A percentile compares a stretch with the other conserved stretches of the same genome.
These are phyloP conservation scores for Arbutus unedo DNA, from an alignment of 148 eudicot species.

Conservation along the genomic window DNA sequence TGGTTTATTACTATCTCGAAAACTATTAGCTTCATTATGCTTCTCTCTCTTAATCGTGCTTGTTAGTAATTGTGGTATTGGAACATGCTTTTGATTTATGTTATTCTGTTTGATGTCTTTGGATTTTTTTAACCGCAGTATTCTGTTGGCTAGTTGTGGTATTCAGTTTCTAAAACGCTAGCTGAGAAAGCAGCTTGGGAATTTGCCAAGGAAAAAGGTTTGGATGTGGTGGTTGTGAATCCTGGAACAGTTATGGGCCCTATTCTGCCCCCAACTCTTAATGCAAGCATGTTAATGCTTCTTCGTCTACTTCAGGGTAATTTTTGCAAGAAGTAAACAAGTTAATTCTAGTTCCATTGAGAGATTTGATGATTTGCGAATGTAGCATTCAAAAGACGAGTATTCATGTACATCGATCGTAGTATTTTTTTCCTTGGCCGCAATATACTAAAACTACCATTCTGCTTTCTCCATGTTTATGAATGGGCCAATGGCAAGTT, in stretches of 20 bases:
- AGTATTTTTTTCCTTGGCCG: background rate
- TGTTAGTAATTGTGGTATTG: background rate
- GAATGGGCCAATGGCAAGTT: background rate
- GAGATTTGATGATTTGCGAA: background rate
- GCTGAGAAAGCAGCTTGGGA: constrained; percentile 96
- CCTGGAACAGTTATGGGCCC: constrained; percentile 96
- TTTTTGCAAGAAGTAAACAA: background rate
- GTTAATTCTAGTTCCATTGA: background rate
- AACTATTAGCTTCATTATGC: background rate
- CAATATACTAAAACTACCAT: background rate
- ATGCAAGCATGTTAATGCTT: constrained; percentile 82
- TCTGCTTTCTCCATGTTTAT: constrained; percentile 4
- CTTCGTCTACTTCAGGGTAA: constrained; percentile 82
- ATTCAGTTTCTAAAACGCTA: constrained; percentile 70
- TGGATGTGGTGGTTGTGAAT: constrained; percentile 82
- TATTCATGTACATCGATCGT: background rate
- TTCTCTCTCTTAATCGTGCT: background rate
- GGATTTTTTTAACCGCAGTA: background rate
- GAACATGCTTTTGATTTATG: background rate
- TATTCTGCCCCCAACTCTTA: constrained; percentile 63
- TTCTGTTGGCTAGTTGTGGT: constrained; percentile 54
- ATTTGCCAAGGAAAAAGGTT: constrained; percentile 60
- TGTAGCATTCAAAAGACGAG: background rate
- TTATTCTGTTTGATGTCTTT: background rate
- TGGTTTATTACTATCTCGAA: background rate